Base-by-base conservation (phyloP, 2,329 filamentous ascomycete species). In the Neoarthrinium moseri region DNA sequence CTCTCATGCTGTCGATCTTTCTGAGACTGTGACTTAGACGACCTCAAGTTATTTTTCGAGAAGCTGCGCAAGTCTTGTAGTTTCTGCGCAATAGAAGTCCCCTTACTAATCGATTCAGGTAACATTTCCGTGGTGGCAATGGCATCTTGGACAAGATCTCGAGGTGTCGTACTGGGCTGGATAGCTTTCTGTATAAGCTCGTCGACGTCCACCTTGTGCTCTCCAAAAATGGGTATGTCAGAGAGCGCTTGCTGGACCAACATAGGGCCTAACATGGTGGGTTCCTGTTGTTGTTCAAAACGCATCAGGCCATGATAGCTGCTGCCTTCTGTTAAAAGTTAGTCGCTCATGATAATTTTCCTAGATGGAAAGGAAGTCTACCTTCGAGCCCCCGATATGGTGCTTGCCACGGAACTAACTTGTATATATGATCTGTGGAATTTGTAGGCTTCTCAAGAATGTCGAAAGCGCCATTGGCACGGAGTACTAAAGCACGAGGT, bases 381-480 rank as follows among this genome's bases (percentile, higher is more conserved):
- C 78, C 76, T 63, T 78, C 71, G 7, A 81, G 57, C 1, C 78
- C 80, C 18, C 80, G 73, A 56, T 83, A 73, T 2, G 81, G 80
- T 5, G 78, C 60, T 52, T 77, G 70, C 82, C 82, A 85, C 1
- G 81, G 79, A 12, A 83, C 69, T 50, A 86, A 64, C 51, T 83
- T 80, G 50, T 76, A 83, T 10, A 82, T 65, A 45, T 84, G 80
- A 38, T 78, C 73, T 2, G 77, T 72, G 2, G 79, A 79, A 47
- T 73, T 72, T 1, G 80, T 78, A 4, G 83, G 80, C 56, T 80
- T 78, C 51, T 84, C 77, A 21, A 86, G 60, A 15, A 86, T 80
- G 23, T 83, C 80, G 57, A 84, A 81, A 12, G 68, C 70, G 15
- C 82, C 81, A 51, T 77, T 84, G 26, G 79, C 79, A 21, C 81